phyloP scores from a whole-genome alignment of 2,329 filamentous ascomycete species.

The Metarhizium brunneum region DNA sequence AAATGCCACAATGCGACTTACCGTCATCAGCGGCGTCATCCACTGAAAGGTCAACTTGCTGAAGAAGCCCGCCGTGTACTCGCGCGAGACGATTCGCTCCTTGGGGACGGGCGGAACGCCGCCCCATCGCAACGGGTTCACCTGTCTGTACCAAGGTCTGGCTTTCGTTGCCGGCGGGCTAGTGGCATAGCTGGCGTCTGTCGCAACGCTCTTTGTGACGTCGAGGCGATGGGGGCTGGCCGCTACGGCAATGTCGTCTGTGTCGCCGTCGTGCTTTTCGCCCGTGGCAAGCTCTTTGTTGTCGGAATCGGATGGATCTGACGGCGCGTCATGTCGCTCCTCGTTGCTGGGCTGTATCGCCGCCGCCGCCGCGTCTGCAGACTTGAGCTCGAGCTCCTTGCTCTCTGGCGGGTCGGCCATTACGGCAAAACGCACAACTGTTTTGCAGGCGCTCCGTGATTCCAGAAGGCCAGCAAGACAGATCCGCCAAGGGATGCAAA shows the following conservation, averaged over 20 bases:
- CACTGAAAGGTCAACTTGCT: constrained; percentile 77
- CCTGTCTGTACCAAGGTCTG: constrained; percentile 51
- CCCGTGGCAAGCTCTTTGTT: background rate
- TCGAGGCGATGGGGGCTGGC: constrained; percentile 9
- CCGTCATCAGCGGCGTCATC: constrained; percentile 81
- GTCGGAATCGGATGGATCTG: too few relatives aligned
- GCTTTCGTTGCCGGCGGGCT: constrained; percentile 30
- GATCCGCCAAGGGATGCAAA: too few relatives aligned
- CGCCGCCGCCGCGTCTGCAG: constrained; percentile 19
- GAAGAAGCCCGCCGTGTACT: constrained; percentile 64
- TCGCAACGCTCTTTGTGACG: constrained; percentile 41
- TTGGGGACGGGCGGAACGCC: constrained; percentile 44
- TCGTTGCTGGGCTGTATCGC: constrained; percentile 16
- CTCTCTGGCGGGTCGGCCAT: constrained; percentile 12
- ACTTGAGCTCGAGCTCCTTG: constrained; percentile 13
- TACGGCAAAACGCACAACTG: too few relatives aligned
- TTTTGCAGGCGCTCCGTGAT: too few relatives aligned
- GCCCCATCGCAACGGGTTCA: constrained; percentile 55
- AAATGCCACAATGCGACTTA: constrained; percentile 20
- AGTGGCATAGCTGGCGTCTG: constrained; percentile 40
- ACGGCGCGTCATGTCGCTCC: constrained; percentile 6
- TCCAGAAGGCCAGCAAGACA: too few relatives aligned
- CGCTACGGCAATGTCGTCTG: constrained; percentile 2
- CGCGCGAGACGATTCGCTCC: constrained; percentile 47
- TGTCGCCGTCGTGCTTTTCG: constrained; percentile 9